Conservation (phyloP, 768 basidiomycete genomes). For the Daedaleopsis sinensis region DNA sequence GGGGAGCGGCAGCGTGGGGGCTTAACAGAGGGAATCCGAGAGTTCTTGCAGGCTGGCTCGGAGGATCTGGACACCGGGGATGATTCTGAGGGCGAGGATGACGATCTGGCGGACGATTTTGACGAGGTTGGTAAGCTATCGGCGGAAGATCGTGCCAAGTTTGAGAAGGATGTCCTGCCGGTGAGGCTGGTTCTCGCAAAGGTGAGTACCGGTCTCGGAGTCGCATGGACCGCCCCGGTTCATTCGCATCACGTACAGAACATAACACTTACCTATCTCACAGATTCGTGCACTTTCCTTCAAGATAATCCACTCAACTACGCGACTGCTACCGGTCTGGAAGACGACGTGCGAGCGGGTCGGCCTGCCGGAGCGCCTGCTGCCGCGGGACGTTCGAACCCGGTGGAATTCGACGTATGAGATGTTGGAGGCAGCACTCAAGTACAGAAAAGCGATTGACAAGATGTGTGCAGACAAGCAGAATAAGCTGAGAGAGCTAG, state of each 20-base stretch:
- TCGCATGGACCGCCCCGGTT: too few species aligned
- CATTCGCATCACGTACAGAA: too few species aligned
- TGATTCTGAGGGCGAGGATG: not conserved
- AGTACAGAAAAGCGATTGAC: constrained; percentile 33
- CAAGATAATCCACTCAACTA: constrained; percentile 7
- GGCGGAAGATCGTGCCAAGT: constrained; percentile 2
- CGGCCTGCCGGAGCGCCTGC: constrained; percentile 14
- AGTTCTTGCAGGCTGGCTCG: too few species aligned
- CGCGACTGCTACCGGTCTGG: constrained; percentile 4
- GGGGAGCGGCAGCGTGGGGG: too few species aligned
- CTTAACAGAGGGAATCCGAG: too few species aligned
- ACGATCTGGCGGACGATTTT: not conserved
- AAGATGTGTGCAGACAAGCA: constrained; percentile 24
- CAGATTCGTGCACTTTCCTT: not conserved
- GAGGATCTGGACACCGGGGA: too few species aligned
- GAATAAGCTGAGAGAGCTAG: constrained; percentile 10
- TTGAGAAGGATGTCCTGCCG: constrained; percentile 2
- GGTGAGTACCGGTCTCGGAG: too few species aligned
- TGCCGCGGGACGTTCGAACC: constrained; percentile 42
- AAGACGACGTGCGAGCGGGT: not conserved
- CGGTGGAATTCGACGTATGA: constrained; percentile 43
- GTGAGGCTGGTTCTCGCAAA: constrained; percentile 13
- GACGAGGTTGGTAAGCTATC: constrained; percentile 1
- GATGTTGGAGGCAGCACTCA: constrained; percentile 38
- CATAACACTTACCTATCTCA: not conserved